Conservation (phyloP, 495 filamentous ascomycete genomes). For the Xylaria palmicola region DNA sequence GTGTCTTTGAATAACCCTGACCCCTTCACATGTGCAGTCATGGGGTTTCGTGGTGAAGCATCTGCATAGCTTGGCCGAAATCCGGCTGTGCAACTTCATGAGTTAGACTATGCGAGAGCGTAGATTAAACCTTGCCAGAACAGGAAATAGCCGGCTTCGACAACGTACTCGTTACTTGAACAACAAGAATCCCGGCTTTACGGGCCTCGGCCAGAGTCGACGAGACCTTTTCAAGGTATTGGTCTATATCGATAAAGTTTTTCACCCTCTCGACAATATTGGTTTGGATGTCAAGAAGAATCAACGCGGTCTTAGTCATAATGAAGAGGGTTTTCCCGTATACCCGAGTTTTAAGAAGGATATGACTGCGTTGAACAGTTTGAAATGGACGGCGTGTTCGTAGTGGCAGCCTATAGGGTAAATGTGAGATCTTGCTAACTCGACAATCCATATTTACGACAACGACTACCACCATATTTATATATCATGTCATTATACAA, state of each 20-base stretch:
- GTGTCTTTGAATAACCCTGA: slow-evolving; percentile 27
- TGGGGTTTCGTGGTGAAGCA: slow-evolving; percentile 24
- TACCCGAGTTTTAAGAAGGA: too few species aligned
- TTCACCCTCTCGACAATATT: slow-evolving; percentile 26
- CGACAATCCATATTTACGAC: background rate
- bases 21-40: slow-evolving; percentile 15
- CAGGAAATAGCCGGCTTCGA: background rate
- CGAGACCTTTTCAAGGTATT: slow-evolving; percentile 31
- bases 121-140: background rate
- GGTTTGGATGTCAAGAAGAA: slow-evolving; percentile 41
- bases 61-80: slow-evolving; percentile 40
- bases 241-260: background rate
- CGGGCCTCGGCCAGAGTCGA: slow-evolving; percentile 29
- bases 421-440: background rate
- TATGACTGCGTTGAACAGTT: too few species aligned
- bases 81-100: slow-evolving; percentile 12
- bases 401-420: background rate
- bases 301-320: slow-evolving; percentile 35
- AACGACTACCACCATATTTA: background rate
- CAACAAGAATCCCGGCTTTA: slow-evolving; percentile 22
- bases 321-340: background rate
- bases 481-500: background rate
- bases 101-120: background rate
- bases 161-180: slow-evolving; percentile 28
- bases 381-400: too few species aligned